These are phyloP conservation scores for Lepidopterella palustris DNA, from an alignment of 495 filamentous ascomycete species.

Conservation along the genomic window DNA sequence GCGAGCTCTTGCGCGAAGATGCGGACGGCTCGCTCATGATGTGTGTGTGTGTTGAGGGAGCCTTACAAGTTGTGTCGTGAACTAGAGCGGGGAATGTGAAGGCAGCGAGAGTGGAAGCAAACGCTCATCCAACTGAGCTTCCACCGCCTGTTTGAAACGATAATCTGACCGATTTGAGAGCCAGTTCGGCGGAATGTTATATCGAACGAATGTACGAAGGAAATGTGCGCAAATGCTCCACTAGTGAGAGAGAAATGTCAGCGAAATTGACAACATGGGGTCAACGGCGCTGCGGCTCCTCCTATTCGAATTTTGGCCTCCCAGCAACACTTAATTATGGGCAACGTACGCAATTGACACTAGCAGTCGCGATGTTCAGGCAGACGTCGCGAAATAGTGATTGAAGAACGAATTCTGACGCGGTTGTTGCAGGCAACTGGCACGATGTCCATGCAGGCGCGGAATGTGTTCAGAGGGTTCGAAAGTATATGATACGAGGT, in stretches of 20 bases:
- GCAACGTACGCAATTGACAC: not conserved
- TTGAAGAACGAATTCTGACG: not conserved
- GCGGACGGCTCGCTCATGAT: not conserved
- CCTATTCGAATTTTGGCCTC: not conserved
- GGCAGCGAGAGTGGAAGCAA: slow-evolving; percentile 2
- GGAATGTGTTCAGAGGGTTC: not conserved
- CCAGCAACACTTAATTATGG: not conserved
- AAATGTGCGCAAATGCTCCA: not conserved
- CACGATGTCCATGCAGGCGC: not conserved
- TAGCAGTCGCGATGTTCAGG: not conserved
- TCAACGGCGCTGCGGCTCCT: not conserved
- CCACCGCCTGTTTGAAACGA: not conserved
- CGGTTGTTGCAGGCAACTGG: not conserved
- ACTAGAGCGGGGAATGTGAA: not conserved
- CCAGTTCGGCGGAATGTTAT: not conserved
- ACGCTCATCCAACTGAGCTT: slow-evolving; percentile 1
- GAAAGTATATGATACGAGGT: not conserved
- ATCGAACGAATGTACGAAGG: slow-evolving; percentile 1
- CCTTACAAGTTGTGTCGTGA: not conserved
- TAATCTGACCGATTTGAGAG: not conserved
- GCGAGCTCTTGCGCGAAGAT: slow-evolving; percentile 7
- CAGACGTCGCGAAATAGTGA: not conserved
- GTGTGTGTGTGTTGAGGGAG: not conserved
- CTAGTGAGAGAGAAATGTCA: not conserved
- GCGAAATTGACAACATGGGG: not conserved